Conservation (phyloP, 2,329 filamentous ascomycete species). For the Aspergillus vadensis region DNA sequence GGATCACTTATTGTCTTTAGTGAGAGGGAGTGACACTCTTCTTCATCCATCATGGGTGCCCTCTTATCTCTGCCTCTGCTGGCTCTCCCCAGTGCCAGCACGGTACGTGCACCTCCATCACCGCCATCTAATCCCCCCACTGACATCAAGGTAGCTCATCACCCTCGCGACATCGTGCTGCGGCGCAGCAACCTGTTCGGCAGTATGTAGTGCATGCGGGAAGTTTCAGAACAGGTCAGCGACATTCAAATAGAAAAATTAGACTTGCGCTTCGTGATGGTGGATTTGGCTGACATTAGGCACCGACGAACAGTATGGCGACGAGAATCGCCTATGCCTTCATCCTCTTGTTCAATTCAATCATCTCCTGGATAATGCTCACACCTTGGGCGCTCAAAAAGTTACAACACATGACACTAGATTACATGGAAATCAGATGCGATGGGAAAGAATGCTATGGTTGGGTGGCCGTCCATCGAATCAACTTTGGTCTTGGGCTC, state of each 20-base stretch:
- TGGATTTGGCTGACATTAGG: slow-evolving; percentile 25
- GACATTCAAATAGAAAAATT: background rate
- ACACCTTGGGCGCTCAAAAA: slow-evolving; percentile 98
- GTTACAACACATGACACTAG: slow-evolving; percentile 83
- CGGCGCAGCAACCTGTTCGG: slow-evolving; percentile 93
- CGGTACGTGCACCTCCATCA: slow-evolving; percentile 60
- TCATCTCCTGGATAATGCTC: slow-evolving; percentile 98
- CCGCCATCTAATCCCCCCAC: slow-evolving; percentile 17
- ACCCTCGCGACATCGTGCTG: slow-evolving; percentile 88
- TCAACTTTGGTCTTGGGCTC: slow-evolving; percentile 94
- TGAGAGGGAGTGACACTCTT: background rate
- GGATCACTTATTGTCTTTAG: background rate
- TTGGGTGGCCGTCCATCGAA: slow-evolving; percentile 93
- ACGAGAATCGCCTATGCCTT: slow-evolving; percentile 96
- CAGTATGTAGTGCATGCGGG: slow-evolving; percentile 91
- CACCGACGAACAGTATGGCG: slow-evolving; percentile 66
- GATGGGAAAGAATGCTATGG: slow-evolving; percentile 89
- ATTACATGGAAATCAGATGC: slow-evolving; percentile 95
- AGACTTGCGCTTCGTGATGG: slow-evolving; percentile 2
- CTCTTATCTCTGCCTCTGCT: slow-evolving; percentile 86
- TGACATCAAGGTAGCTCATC: slow-evolving; percentile 58
- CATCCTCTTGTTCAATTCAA: slow-evolving; percentile 93
- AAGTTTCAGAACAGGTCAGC: slow-evolving; percentile 91
- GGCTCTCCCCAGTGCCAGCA: slow-evolving; percentile 81
- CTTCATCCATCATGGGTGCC: slow-evolving; percentile 72